Base-by-base conservation (phyloP, 2,329 filamentous ascomycete genomes). In the Fusarium haematococcum region DNA sequence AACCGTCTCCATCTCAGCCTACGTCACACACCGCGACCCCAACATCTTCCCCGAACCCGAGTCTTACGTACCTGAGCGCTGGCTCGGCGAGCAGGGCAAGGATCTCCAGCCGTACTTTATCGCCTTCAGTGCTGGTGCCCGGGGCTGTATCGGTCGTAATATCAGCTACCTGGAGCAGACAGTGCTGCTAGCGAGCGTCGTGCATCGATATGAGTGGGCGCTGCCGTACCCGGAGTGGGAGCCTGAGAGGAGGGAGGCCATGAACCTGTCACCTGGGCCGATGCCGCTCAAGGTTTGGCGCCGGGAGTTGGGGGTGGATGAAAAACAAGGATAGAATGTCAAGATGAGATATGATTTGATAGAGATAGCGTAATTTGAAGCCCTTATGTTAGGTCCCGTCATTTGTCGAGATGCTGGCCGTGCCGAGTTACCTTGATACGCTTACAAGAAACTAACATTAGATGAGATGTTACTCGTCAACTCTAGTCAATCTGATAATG, bases 161-260 rank as follows among this genome's bases (percentile, higher is more conserved):
- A 82, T 83, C 18, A 80, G 79, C 5, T 81, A 86, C 65, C 77
- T 88, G 10, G 86, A 88, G 75, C 85, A 88, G 74, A 83, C 83
- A 2, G 82, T 87, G 7, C 68, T 85, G 2, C 32, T 87, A 18
- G 85, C 85, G 1, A 83, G 82, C 1, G 70, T 87, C 18, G 77
- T 88, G 0, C 83, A 85, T 71, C 78, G 83, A 1, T 87, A 84
- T 59, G 82, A 86, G 20, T 84, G 86, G 79, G 75, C 73, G 3
- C 50, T 79, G n/a, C 68, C 75, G 5, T 56, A 69, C 27, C 59
- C 68, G 3, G 68, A 70, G 25, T 79, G 70, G 65, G 70, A 76
- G 37, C 66, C 70, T 4, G 65, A 76, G 43, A 70, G 72, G 30
- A 60, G 66, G 27, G 77, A 79, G 57, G 65, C 75, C 6, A 75